Percentiles rank a stretch among this genome's conserved stretches.
Conservation (phyloP, 2,329 filamentous ascomycete species). For the Colletotrichum somersetense region DNA sequence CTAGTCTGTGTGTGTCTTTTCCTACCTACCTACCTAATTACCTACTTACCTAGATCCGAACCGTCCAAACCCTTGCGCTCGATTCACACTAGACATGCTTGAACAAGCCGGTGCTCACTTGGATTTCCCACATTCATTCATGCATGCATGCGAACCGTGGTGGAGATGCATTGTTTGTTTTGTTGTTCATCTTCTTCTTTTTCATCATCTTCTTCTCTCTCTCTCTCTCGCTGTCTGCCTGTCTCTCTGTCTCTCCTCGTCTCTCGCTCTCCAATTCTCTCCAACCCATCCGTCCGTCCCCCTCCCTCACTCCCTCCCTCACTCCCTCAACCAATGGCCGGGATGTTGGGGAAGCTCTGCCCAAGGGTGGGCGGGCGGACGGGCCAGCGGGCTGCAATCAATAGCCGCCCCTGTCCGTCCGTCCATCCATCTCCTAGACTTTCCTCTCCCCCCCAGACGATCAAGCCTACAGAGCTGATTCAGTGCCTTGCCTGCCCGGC, state of each 20-base stretch:
- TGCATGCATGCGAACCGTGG: constrained; percentile 14
- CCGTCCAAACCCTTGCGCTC: background rate
- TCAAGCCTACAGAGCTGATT: background rate
- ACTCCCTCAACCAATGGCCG: constrained; percentile 45
- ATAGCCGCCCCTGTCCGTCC: constrained; percentile 24
- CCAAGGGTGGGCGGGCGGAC: constrained; percentile 22
- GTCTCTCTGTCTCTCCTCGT: too few relatives aligned
- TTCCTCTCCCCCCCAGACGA: constrained; percentile 5
- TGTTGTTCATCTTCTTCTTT: too few relatives aligned
- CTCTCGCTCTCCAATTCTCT: background rate
- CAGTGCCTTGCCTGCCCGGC: background rate
- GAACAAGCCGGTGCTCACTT: background rate
- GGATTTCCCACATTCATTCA: background rate
- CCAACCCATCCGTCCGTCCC: constrained; percentile 41
- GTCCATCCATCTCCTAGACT: constrained; percentile 14
- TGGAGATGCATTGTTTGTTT: constrained; percentile 17
- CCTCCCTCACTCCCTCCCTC: too few relatives aligned
- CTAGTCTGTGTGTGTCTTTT: constrained; percentile 18
- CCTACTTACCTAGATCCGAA: too few relatives aligned
- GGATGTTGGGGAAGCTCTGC: constrained; percentile 47
- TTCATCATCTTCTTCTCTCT: background rate
- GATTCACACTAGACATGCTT: background rate
- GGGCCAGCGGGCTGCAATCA: constrained; percentile 31
- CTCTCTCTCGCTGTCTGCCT: too few relatives aligned
- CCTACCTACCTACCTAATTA: background rate